Conservation (phyloP, 2,329 filamentous ascomycete species). For the Aspergillus fumigatus region DNA sequence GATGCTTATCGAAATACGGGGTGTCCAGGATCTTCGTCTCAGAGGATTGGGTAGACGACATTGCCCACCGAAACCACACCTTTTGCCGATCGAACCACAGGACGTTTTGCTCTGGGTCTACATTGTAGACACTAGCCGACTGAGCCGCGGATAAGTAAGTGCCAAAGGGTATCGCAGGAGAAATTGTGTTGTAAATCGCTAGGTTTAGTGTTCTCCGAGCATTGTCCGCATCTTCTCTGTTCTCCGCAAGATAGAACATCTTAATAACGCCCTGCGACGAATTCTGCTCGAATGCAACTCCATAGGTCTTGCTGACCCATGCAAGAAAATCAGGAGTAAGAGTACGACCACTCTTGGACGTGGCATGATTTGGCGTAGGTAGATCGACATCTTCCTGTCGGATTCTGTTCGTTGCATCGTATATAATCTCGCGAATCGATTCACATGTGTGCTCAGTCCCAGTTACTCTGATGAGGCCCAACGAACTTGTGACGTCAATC, state of each 20-base stretch:
- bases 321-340: conserved; percentile 26
- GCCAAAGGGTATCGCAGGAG: conserved; percentile 25
- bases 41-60: conserved; percentile 20
- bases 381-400: conserved; percentile 26
- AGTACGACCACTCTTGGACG: conserved; percentile 12
- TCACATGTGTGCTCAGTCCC: conserved; percentile 30
- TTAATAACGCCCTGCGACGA: conserved; percentile 16
- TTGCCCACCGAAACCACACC: conserved; percentile 37
- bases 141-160: conserved; percentile 32
- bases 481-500: conserved; percentile 32
- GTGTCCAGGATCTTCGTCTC: conserved; percentile 14
- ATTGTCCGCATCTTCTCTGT: conserved; percentile 27
- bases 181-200: conserved; percentile 18
- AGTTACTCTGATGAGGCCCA: conserved; percentile 34
- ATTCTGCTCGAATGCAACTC: conserved; percentile 25
- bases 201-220: conserved; percentile 33
- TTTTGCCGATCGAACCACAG: conserved; percentile 30
- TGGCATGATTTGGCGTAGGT: conserved; percentile 10
- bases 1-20: conserved; percentile 28
- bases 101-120: conserved; percentile 19
- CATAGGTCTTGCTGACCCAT: conserved; percentile 30
- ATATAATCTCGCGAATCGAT: conserved; percentile 29
- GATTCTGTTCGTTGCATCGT: conserved; percentile 27
- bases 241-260: conserved; percentile 32
- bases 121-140: conserved; percentile 21